Evolutionary conservation across 768 basidiomycete species (phyloP), one percentile per base, ranked within the genome.

Genomic region (Mycena belliarum): DNA sequence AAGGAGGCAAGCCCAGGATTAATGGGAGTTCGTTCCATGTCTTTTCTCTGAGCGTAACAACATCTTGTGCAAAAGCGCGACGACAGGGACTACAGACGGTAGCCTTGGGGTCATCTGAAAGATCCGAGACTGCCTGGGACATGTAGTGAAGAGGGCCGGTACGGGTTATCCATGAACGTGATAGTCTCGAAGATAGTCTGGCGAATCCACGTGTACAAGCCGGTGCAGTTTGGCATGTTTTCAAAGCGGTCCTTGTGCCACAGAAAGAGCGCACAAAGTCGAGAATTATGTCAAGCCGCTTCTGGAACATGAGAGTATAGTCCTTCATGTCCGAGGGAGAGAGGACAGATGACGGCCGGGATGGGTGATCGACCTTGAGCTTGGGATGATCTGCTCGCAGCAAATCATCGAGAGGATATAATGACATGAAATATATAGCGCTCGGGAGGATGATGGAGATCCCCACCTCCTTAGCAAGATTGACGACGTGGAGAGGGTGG

Each of bases 281-380:
- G 9, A 81, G 71, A 51, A 81, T 73, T 35, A 75, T 46, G 33
- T 80, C 75, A 21, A 84, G 63, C 21, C 84, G 79, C 52, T 80
- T 72, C 68, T 86, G 83, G 67, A 75, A 85, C 78, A 86, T 80
- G 37, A 83, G 74, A 5, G 80, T 80, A 63, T 85, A 86, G 37
- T 75, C 70, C 56, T 71, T 65, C n/a, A 83, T 55, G 65, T 83
- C 82, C 24, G 68, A 52, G 11, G 75, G 60, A 7, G 71, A 68
- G 14, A 86, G 66, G 21, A 68, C 61, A 6, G 78, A 78, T 6
- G 80, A 78, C 1, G 82, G 82, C 23, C 76, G 76, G 1, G 83
- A 81, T 6, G 79, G 78, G 63, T 83, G 80, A 24, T 76, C 66
- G 33, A 77, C 62, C 37, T 66, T 59, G 12, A 86, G 76, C 66